Percentiles rank a stretch among this genome's conserved stretches.
phyloP scores from a whole-genome alignment of 1,139 yeast species.

The Kodamaea alishanica region DNA sequence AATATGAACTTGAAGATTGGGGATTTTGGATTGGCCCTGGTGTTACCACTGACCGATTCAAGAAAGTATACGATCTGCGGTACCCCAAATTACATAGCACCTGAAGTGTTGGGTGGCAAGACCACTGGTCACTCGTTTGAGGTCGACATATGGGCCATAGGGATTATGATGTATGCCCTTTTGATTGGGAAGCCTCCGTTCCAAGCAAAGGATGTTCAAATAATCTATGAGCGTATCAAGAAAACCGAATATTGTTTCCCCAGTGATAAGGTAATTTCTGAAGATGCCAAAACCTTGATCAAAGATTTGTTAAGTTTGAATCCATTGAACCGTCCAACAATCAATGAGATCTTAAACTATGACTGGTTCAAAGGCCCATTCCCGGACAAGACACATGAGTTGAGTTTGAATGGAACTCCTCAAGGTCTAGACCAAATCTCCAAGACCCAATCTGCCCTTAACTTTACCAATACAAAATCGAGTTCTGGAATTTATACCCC shows the following conservation, averaged over 20 bases:
- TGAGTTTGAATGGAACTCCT: conserved; percentile 55
- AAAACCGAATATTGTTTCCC: conserved; percentile 82
- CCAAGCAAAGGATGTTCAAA: conserved; percentile 92
- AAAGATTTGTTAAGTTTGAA: conserved; percentile 68
- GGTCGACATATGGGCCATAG: conserved; percentile 96
- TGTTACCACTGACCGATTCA: conserved; percentile 61
- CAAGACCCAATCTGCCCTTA: conserved; percentile 60
- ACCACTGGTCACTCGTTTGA: conserved; percentile 87
- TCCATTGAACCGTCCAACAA: conserved; percentile 77
- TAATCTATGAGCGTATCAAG: conserved; percentile 89
- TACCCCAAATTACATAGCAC: conserved; percentile 97
- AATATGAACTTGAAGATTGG: conserved; percentile 92
- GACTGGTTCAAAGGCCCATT: conserved; percentile 84
- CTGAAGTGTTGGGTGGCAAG: conserved; percentile 90
- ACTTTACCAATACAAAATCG: conserved; percentile 65
- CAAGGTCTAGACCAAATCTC: conserved; percentile 56
- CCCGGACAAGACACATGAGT: conserved; percentile 67
- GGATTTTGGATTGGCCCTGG: conserved; percentile 94
- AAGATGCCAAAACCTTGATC: conserved; percentile 70
- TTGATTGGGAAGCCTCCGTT: conserved; percentile 94
- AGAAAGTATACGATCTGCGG: conserved; percentile 94
- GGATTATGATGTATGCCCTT: conserved; percentile 91
- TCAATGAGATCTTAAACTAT: conserved; percentile 75
- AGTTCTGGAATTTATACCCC: conserved; percentile 61
- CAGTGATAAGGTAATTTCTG: conserved; percentile 61